Percentiles rank a stretch among this genome's conserved stretches.
phyloP scores from a whole-genome alignment of 306 rosid genomes.

The Cicer arietinum region DNA sequence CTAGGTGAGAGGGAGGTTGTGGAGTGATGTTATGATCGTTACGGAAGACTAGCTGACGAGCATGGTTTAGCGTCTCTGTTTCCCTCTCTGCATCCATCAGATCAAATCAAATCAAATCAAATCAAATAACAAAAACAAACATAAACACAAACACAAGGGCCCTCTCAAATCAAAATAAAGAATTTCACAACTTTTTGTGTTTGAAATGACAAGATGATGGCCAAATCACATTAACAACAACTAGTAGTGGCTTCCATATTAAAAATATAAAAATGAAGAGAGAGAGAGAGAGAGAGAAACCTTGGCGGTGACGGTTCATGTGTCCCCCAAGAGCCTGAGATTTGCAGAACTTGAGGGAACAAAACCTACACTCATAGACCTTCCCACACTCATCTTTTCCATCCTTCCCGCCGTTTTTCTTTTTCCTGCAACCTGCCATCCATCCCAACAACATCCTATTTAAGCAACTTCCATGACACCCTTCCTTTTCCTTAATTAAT shows the following conservation, averaged over 20 bases:
- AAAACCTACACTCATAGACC: slow-evolving; percentile 97
- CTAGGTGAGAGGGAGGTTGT: slow-evolving; percentile 70
- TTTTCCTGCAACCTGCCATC: slow-evolving; percentile 80
- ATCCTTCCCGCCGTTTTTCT: slow-evolving; percentile 86
- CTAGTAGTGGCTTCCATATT: not conserved
- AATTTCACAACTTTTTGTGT: slow-evolving; percentile 37
- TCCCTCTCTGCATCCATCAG: slow-evolving; percentile 74
- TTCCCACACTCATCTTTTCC: slow-evolving; percentile 86
- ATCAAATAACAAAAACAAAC: no score
- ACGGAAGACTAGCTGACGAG: slow-evolving; percentile 92
- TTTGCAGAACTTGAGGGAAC: slow-evolving; percentile 99
- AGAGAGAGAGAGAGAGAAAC: slow-evolving; percentile 38
- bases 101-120: slow-evolving; percentile 43
- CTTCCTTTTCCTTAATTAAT: slow-evolving; percentile 41
- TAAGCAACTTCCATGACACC: slow-evolving; percentile 49
- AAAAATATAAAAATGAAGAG: not conserved
- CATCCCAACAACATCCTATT: slow-evolving; percentile 36
- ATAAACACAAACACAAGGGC: not conserved
- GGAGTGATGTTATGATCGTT: slow-evolving; percentile 71
- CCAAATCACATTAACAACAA: slow-evolving; percentile 48
- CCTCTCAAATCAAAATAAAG: slow-evolving; percentile 8
- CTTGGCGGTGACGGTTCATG: slow-evolving; percentile 99
- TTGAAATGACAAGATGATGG: slow-evolving; percentile 62
- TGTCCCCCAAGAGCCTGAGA: slow-evolving; percentile 99
- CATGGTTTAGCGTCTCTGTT: slow-evolving; percentile 96